Evolutionary conservation across 2,329 filamentous ascomycete species (phyloP).

Genomic region (Emericellopsis cladophorae): DNA sequence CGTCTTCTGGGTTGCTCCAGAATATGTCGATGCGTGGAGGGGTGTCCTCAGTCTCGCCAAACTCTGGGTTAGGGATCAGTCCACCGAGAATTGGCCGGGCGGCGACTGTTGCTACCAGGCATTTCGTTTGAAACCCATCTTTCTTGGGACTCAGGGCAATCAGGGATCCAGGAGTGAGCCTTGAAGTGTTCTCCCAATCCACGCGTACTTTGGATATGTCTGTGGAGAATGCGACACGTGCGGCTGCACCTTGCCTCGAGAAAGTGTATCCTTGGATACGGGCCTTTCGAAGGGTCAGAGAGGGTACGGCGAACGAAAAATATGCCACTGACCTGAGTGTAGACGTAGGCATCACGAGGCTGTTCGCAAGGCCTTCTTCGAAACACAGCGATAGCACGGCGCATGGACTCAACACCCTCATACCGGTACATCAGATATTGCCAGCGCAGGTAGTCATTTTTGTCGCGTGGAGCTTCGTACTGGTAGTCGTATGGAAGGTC

Average conservation of each 20-base stretch:
- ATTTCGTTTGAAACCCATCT: conserved; percentile 52
- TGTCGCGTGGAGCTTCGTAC: neutral
- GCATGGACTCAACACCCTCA: conserved; percentile 57
- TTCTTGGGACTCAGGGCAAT: conserved; percentile 36
- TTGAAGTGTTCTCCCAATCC: conserved; percentile 40
- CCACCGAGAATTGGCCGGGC: conserved; percentile 49
- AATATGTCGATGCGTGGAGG: conserved; percentile 67
- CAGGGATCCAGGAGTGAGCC: conserved; percentile 38
- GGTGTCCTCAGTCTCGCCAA: conserved; percentile 8
- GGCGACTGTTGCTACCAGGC: conserved; percentile 60
- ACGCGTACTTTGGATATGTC: conserved; percentile 52
- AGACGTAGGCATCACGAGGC: conserved; percentile 44
- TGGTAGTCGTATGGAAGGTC: no score
- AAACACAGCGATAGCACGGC: conserved; percentile 50
- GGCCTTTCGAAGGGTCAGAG: conserved; percentile 32
- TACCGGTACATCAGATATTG: conserved; percentile 69
- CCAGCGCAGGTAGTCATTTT: conserved; percentile 49
- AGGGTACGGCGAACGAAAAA: neutral
- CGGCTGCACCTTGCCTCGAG: conserved; percentile 47
- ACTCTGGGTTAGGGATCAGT: conserved; percentile 37
- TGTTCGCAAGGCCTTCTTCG: conserved; percentile 12
- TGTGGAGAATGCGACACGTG: conserved; percentile 59
- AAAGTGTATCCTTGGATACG: conserved; percentile 54
- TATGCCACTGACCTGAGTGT: conserved; percentile 46
- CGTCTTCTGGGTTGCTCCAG: conserved; percentile 48